phyloP scores from a whole-genome alignment of 495 filamentous ascomycete species.

The Antarctomyces pellizariae region DNA sequence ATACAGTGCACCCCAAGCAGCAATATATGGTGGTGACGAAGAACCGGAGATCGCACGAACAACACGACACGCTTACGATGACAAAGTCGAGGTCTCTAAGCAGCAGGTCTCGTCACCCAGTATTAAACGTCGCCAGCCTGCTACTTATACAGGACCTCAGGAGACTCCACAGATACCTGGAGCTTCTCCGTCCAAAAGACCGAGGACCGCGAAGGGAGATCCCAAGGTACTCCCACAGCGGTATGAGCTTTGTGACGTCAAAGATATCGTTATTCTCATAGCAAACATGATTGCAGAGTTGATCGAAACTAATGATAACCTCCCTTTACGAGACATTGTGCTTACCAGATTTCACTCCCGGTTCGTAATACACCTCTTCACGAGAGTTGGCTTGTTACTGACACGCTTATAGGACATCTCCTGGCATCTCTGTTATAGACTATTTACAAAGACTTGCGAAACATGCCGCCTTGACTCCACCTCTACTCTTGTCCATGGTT shows the following conservation, averaged over 20 bases:
- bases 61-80: too few species aligned
- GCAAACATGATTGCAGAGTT: slow-evolving; percentile 89
- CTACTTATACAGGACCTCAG: too few species aligned
- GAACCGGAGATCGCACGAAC: too few species aligned
- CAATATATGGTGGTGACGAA: too few species aligned
- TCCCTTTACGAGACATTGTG: slow-evolving; percentile 60
- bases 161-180: too few species aligned
- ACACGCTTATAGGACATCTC: slow-evolving; percentile 41
- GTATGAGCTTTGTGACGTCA: slow-evolving; percentile 59
- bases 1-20: too few species aligned
- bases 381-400: slow-evolving; percentile 7
- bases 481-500: slow-evolving; percentile 96
- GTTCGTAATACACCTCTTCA: slow-evolving; percentile 17
- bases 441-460: slow-evolving; percentile 82
- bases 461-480: slow-evolving; percentile 79
- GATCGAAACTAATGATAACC: slow-evolving; percentile 73
- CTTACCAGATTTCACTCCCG: slow-evolving; percentile 91
- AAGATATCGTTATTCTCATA: slow-evolving; percentile 73
- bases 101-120: too few species aligned
- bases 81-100: too few species aligned
- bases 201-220: slow-evolving; percentile 17
- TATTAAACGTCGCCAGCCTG: too few species aligned
- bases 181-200: slow-evolving; percentile 26
- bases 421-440: slow-evolving; percentile 78
- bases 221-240: slow-evolving; percentile 46